Evolutionary conservation across 1,139 yeast species (phyloP).

Genomic region (Suhomyces wounanorum): DNA sequence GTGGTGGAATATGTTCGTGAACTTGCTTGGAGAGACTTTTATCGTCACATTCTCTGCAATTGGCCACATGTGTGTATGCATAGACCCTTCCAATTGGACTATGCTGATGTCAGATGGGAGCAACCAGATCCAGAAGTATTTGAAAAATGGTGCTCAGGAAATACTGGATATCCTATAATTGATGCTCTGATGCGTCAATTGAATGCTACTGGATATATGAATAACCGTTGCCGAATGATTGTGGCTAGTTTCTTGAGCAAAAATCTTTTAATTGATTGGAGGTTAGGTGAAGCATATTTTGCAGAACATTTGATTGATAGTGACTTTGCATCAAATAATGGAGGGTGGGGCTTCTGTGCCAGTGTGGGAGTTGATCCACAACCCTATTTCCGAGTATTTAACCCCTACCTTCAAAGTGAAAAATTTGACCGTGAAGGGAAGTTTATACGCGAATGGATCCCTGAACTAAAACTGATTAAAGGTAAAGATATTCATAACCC

Average conservation of each 20-base stretch:
- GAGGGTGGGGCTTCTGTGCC: slow-evolving; percentile 60
- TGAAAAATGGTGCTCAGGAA: slow-evolving; percentile 52
- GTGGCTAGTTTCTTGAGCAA: slow-evolving; percentile 54
- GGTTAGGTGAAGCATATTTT: slow-evolving; percentile 56
- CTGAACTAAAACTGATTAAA: slow-evolving; percentile 40
- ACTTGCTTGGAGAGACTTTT: slow-evolving; percentile 61
- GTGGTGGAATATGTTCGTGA: slow-evolving; percentile 38
- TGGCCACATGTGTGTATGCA: slow-evolving; percentile 57
- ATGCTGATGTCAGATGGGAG: slow-evolving; percentile 44
- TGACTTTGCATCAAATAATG: slow-evolving; percentile 55
- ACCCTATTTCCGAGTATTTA: slow-evolving; percentile 57
- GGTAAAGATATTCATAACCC: slow-evolving; percentile 42
- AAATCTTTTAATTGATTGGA: slow-evolving; percentile 55
- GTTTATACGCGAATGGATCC: slow-evolving; percentile 52
- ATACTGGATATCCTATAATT: slow-evolving; percentile 56
- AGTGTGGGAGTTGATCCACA: slow-evolving; percentile 56
- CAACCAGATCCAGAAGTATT: slow-evolving; percentile 35
- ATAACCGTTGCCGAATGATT: slow-evolving; percentile 56
- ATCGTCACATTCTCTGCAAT: slow-evolving; percentile 47
- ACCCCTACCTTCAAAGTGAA: slow-evolving; percentile 53
- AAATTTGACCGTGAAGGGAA: slow-evolving; percentile 50
- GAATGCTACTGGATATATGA: slow-evolving; percentile 52
- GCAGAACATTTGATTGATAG: slow-evolving; percentile 51
- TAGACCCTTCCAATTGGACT: slow-evolving; percentile 48
- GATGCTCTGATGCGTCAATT: slow-evolving; percentile 61